Base-by-base conservation (phyloP, 192 early-diverging fungal species). In the Allomyces arbusculus region DNA sequence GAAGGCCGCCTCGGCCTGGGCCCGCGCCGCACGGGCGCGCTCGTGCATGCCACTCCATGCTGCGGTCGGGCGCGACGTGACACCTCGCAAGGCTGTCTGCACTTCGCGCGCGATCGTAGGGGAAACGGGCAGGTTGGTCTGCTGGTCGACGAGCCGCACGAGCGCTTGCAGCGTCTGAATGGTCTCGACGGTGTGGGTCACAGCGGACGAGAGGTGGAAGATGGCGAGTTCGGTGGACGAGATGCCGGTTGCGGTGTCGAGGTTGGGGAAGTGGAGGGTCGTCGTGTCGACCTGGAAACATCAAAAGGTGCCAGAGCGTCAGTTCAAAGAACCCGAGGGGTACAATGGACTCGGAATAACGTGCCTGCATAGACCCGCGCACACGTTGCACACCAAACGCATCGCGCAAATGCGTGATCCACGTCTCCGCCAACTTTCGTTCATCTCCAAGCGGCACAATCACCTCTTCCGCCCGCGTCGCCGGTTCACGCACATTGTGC, bases 71-170 rank as follows among this genome's bases (percentile, higher is more conserved):
- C 62, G 0, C 83, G 72, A 45, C 70, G 75, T 23, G 24, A 67
- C 67, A 50, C 45, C 64, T 28, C 65, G 63, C 20, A 74, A 40
- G 0, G 73, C 67, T 24, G 66, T 66, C 14, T 70, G 68, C 64
- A 91, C 88, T 70, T 87, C 78, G 14, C 70, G 72, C 58, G 87
- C 80, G 45, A 98, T 98, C 61, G 84, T 81, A 72, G 94, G 91
- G 65, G 86, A 72, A 4, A 98, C 91, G 0, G 93, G 91, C 91
- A 99, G 95, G 69, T 89, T 93, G 65, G 87, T 85, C 66, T 93
- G 77, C 11, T 85, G 82, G 7, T 77, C 73, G 2, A 94, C 85
- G 33, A 99, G 76, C 61, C 75, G 84, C 0, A 83, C 77, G 16
- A 99, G 75, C 3, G 92, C 95, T 25, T 84, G 76, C 4, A 99